Percentiles rank a stretch among this genome's conserved stretches.
Conservation (phyloP, 2,329 filamentous ascomycete genomes). For the Colletotrichum zoysiae region DNA sequence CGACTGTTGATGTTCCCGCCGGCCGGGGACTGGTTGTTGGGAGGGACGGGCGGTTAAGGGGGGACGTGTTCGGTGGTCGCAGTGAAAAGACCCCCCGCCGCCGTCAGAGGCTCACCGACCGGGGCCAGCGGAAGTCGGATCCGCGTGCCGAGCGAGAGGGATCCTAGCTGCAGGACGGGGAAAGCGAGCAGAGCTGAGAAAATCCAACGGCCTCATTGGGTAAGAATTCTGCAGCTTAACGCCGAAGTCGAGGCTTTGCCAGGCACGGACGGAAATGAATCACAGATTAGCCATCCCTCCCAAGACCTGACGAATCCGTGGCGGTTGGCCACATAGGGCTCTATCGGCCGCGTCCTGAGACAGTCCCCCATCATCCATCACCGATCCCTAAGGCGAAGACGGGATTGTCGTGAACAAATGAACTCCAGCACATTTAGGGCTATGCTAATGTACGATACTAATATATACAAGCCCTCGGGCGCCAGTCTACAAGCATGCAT, state of each 20-base stretch:
- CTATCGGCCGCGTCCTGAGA: fast-evolving
- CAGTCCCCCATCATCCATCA: neutral
- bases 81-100: conserved; percentile 17
- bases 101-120: conserved; percentile 29
- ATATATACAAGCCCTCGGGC: conserved; percentile 43
- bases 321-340: neutral
- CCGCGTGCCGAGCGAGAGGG: conserved; percentile 15
- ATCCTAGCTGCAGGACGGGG: conserved; percentile 10
- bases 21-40: conserved; percentile 2
- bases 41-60: conserved; percentile 1
- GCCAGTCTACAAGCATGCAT: conserved; percentile 39
- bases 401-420: conserved; percentile 24
- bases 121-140: conserved; percentile 19
- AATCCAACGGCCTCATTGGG: conserved; percentile 21
- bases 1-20: neutral
- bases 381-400: neutral
- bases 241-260: conserved; percentile 17
- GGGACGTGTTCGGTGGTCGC: neutral
- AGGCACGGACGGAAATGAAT: conserved; percentile 7
- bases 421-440: conserved; percentile 38
- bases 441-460: conserved; percentile 44
- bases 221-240: neutral
- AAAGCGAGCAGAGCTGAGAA: conserved; percentile 11
- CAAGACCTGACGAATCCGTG: neutral
- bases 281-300: neutral